Conservation (phyloP, 2,329 filamentous ascomycete genomes). For the Davidsoniella virescens region DNA sequence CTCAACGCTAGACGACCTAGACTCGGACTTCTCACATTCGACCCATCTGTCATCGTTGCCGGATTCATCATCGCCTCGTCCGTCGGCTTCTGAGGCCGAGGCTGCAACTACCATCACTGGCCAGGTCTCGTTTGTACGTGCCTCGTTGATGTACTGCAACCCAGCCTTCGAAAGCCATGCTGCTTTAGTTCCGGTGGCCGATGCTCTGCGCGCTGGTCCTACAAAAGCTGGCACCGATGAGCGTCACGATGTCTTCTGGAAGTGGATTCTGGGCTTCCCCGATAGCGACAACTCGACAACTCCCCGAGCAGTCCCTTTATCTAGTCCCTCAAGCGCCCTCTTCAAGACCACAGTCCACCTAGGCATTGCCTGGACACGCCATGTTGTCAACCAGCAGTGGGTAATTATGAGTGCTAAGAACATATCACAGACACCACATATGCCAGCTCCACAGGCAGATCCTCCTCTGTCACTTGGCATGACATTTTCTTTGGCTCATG, state of each 20-base stretch:
- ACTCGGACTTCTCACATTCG: slow-evolving; percentile 5
- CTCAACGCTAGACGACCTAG: slow-evolving; percentile 9
- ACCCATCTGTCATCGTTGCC: slow-evolving; percentile 7
- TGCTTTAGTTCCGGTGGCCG: slow-evolving; percentile 18
- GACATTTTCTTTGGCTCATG: slow-evolving; percentile 3
- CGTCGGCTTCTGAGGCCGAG: neutral
- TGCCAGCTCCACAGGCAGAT: neutral
- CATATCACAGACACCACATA: slow-evolving; percentile 14
- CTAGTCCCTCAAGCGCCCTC: slow-evolving; percentile 16
- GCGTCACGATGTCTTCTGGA: slow-evolving; percentile 23
- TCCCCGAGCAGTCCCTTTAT: no score
- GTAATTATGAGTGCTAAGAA: slow-evolving; percentile 25
- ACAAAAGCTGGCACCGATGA: slow-evolving; percentile 14
- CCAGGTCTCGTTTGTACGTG: neutral
- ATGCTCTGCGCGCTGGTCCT: slow-evolving; percentile 4
- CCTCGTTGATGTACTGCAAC: slow-evolving; percentile 22
- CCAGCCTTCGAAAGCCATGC: slow-evolving; percentile 17
- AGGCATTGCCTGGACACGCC: slow-evolving; percentile 24
- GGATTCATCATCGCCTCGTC: neutral
- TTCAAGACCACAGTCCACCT: slow-evolving; percentile 16
- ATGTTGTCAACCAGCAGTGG: slow-evolving; percentile 21
- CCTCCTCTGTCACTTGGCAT: slow-evolving; percentile 3
- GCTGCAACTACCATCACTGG: neutral
- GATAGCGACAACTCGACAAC: no score
- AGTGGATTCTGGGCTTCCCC: slow-evolving; percentile 19